Conservation (phyloP, 805 yeast species). For the Candida bentonensis region DNA sequence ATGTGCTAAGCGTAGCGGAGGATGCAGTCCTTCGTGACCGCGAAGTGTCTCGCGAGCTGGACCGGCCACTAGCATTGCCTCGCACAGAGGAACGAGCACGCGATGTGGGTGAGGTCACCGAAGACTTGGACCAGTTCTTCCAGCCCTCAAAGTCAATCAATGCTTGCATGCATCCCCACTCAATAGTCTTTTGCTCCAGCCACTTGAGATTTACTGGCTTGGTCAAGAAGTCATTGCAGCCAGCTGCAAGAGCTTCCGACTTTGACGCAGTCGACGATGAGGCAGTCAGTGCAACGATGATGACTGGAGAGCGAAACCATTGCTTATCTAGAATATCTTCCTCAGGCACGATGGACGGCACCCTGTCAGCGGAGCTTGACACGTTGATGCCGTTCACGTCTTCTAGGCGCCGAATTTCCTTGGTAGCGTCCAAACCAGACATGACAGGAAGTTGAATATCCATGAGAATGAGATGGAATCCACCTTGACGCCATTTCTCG, state of each 20-base stretch:
- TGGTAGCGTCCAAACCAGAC: slow-evolving; percentile 91
- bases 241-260: slow-evolving; percentile 86
- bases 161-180: slow-evolving; percentile 99
- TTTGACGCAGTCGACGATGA: slow-evolving; percentile 74
- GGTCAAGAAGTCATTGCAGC: slow-evolving; percentile 92
- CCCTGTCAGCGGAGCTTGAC: slow-evolving; percentile 26
- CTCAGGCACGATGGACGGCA: slow-evolving; percentile 18
- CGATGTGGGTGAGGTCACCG: not conserved
- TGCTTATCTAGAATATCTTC: slow-evolving; percentile 45
- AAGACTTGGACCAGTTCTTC: slow-evolving; percentile 26
- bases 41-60: too few species aligned
- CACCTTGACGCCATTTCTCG: slow-evolving; percentile 88
- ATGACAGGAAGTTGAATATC: slow-evolving; percentile 93
- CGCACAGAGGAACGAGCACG: too few species aligned
- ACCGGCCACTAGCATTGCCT: too few species aligned
- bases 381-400: slow-evolving; percentile 66
- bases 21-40: too few species aligned
- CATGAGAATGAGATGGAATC: slow-evolving; percentile 89
- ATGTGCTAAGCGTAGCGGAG: too few species aligned
- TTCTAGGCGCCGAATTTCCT: slow-evolving; percentile 78
- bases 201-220: slow-evolving; percentile 92
- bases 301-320: slow-evolving; percentile 84
- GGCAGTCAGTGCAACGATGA: slow-evolving; percentile 93
- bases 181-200: slow-evolving; percentile 78
- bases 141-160: slow-evolving; percentile 90